A percentile compares a stretch with the other conserved stretches of the same genome.
Conservation (phyloP, 2,329 filamentous ascomycete genomes). For the Nemania serpens region DNA sequence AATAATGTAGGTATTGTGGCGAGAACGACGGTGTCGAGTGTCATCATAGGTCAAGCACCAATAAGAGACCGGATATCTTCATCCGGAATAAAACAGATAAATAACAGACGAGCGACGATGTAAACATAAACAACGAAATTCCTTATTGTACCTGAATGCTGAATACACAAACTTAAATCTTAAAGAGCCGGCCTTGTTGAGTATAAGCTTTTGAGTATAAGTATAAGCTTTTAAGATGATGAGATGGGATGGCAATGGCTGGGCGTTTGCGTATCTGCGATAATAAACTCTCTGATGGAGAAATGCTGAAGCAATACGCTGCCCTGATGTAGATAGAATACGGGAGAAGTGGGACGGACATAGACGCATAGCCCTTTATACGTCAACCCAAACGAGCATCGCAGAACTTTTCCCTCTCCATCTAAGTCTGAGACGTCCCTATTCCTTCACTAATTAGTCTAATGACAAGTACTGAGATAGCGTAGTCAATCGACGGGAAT, state of each 20-base stretch:
- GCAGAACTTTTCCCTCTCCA: background rate
- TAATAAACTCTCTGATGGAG: background rate
- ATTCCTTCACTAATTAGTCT: background rate
- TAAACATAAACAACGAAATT: background rate
- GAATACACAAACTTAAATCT: conserved; percentile 14
- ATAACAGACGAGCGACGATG: background rate
- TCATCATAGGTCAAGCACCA: conserved; percentile 30
- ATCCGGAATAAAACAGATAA: conserved; percentile 1
- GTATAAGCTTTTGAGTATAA: background rate
- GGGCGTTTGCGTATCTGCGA: background rate
- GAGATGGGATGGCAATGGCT: background rate
- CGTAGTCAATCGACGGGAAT: conserved; percentile 19
- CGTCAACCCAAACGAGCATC: background rate
- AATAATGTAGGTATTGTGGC: background rate
- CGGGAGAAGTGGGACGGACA: background rate
- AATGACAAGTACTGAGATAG: background rate
- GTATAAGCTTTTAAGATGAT: background rate
- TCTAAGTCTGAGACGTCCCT: background rate
- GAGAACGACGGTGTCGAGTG: conserved; percentile 14
- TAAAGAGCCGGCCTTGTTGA: background rate
- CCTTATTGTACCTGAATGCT: conserved; percentile 14
- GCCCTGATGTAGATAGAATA: background rate
- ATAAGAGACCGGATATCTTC: conserved; percentile 7
- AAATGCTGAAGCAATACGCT: background rate
- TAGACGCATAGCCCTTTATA: conserved; percentile 1